phyloP scores from a whole-genome alignment of 305 asterid species.

The Ilex paraguariensis region DNA sequence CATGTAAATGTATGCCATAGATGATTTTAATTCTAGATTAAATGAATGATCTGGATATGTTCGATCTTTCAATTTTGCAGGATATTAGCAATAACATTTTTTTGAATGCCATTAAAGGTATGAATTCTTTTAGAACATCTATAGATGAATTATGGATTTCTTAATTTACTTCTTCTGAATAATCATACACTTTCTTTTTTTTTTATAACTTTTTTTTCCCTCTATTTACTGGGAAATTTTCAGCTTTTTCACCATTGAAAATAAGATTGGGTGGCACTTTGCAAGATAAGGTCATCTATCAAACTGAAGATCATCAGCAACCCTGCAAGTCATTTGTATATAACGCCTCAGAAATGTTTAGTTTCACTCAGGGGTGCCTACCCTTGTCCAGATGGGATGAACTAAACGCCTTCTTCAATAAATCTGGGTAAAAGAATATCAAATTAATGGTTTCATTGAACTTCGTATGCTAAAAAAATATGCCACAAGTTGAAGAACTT shows the following conservation, averaged over 20 bases:
- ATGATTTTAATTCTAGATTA: too few species aligned
- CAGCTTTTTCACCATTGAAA: slow-evolving; percentile 89
- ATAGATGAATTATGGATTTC: background rate
- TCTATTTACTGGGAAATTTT: slow-evolving; percentile 15
- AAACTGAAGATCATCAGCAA: slow-evolving; percentile 39
- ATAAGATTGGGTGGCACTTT: slow-evolving; percentile 86
- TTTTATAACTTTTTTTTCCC: background rate
- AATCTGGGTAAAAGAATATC: slow-evolving; percentile 50
- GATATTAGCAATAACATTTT: slow-evolving; percentile 55
- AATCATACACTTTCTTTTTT: background rate
- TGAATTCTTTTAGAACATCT: background rate
- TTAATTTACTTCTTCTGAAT: background rate
- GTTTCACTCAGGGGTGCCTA: slow-evolving; percentile 66
- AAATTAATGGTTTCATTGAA: background rate
- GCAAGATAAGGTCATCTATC: slow-evolving; percentile 73
- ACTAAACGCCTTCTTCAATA: slow-evolving; percentile 62
- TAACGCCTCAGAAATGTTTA: slow-evolving; percentile 47
- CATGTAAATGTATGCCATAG: too few species aligned
- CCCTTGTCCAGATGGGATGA: slow-evolving; percentile 88
- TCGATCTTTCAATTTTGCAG: slow-evolving; percentile 39
- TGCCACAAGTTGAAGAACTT: slow-evolving; percentile 1
- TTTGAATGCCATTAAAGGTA: slow-evolving; percentile 77
- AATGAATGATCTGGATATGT: background rate
- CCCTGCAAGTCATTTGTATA: slow-evolving; percentile 54
- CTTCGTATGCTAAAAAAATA: background rate